Percentiles rank a stretch among this genome's conserved stretches.
phyloP scores from a whole-genome alignment of 495 filamentous ascomycete species.

The Neurospora sp. region DNA sequence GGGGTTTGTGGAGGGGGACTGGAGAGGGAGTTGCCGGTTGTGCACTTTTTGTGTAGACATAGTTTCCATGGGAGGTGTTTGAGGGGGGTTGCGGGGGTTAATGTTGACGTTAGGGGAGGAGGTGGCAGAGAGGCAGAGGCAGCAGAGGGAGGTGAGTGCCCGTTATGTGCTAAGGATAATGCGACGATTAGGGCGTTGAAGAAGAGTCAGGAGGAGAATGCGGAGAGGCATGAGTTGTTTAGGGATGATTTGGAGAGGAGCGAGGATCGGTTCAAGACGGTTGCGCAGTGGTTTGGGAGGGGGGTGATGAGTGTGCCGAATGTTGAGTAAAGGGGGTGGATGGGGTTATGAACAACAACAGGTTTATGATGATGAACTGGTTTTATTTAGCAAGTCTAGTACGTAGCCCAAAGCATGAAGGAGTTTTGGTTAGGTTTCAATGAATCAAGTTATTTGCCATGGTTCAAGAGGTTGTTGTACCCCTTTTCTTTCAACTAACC shows the following conservation, averaged over 20 bases:
- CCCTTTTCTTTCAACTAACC: too few relatives aligned
- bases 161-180: conserved; percentile 71
- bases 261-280: conserved; percentile 73
- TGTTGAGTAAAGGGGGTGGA: conserved; percentile 16
- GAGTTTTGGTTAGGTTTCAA: neutral
- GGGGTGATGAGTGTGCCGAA: conserved; percentile 64
- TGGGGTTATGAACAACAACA: neutral
- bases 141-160: conserved; percentile 59
- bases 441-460: neutral
- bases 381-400: neutral
- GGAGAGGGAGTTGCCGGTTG: conserved; percentile 70
- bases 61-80: conserved; percentile 88
- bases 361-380: neutral
- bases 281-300: conserved; percentile 89
- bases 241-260: conserved; percentile 67
- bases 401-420: neutral
- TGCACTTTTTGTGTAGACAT: conserved; percentile 95
- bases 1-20: conserved; percentile 53
- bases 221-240: conserved; percentile 86
- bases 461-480: too few relatives aligned
- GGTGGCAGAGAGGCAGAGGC: conserved; percentile 33
- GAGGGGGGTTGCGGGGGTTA: conserved; percentile 27
- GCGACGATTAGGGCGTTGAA: conserved; percentile 78
- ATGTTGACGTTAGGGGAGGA: conserved; percentile 7
- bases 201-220: conserved; percentile 76